Base-by-base conservation (phyloP, 163 green algal species). In the Scenedesmus sp. region DNA sequence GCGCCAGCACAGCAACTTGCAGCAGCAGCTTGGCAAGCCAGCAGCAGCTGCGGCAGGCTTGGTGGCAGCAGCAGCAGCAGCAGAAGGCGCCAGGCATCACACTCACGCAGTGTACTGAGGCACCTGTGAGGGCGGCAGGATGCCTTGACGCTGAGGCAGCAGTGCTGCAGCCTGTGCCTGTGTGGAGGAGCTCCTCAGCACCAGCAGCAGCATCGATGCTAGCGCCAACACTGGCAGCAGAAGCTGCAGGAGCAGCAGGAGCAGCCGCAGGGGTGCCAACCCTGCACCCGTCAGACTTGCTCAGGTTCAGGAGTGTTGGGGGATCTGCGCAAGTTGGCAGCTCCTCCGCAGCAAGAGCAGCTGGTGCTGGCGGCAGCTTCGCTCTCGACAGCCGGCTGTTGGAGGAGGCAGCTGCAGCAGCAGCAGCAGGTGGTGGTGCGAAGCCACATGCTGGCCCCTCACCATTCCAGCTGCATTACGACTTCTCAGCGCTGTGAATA, bases 391-490 rank as follows among this genome's bases (percentile, higher is more conserved):
- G 70, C 70, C 70, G 70, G 3, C 18, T 79, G 70, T 23, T 79
- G 23, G 23, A 79, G 5, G 70, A 79, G 23, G 77, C 52, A 62
- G 46, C 52, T 7, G 55, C 82, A 86, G 82, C 52, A 52, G 82
- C 52, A 54, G 70, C 23, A 12, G 70, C 70, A 15, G 66, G 9
- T 34, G 20, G 23, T n/a, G 23, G 56, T 55, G 82, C 9, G 4
- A 20, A 62, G 16, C 18, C 18, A 26, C 2, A 18, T 20, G 82
- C 76, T 74, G 46, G n/a, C 4, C 3, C 59, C 9, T 88, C 83
- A 56, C 83, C 83, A 26, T 88, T 88, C n/a, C 83, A 77, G 83
- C n/a, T 88, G 83, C 83, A 88, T 34, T 88, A 88, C n/a, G 66
- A 88, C 23, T 88, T 88, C 26, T 52, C 34, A 13, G 83, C 83